A percentile compares a stretch with the other conserved stretches of the same genome.
These are phyloP conservation scores for Ormosia semicastrata DNA, from an alignment of 306 rosid species.

Conservation along the genomic window DNA sequence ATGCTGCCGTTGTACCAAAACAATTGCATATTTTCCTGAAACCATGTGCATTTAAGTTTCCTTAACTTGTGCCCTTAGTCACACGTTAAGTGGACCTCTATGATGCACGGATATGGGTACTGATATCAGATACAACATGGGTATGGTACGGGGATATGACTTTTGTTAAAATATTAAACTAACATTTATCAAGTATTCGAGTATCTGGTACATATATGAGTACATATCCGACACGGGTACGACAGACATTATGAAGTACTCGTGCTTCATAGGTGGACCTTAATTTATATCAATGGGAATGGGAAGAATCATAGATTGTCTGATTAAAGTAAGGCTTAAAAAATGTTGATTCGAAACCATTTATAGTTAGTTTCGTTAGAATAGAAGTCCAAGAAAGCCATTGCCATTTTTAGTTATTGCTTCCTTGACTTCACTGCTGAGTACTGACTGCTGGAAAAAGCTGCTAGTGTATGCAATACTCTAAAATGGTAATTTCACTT, in stretches of 20 bases:
- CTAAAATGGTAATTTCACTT: background rate
- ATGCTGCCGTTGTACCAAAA: background rate
- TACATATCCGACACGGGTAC: too few species aligned
- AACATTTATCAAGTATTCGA: too few species aligned
- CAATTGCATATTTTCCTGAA: background rate
- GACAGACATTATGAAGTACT: too few species aligned
- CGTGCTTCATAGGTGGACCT: too few species aligned
- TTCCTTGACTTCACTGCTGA: background rate
- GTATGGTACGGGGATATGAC: too few species aligned
- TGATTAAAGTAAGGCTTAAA: background rate
- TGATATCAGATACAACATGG: too few species aligned
- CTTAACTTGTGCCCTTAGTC: background rate
- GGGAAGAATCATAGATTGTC: background rate
- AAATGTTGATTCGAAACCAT: background rate
- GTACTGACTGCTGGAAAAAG: background rate
- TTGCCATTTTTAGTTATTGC: conserved; percentile 4
- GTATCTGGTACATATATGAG: too few species aligned
- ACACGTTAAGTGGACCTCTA: background rate
- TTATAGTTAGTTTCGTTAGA: background rate
- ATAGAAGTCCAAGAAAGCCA: background rate
- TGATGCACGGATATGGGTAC: too few species aligned
- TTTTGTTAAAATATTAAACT: too few species aligned
- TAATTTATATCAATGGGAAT: background rate
- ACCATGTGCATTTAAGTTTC: conserved; percentile 2
- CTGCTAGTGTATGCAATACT: background rate